phyloP scores from a whole-genome alignment of 495 filamentous ascomycete genomes.

The Penicillium egyptiacum region DNA sequence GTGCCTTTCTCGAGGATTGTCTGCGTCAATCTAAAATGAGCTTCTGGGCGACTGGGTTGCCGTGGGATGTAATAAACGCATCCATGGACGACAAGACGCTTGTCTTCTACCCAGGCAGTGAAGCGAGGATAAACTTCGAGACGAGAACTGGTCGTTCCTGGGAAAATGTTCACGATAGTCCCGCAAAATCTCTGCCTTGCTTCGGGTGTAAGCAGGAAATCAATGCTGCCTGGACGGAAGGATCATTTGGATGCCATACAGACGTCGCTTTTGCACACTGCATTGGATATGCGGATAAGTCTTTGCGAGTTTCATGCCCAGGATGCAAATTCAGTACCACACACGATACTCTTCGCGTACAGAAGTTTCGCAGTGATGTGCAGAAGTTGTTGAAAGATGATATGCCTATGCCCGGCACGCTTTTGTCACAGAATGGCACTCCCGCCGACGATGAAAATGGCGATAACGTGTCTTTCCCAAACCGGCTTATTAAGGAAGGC shows the following conservation, averaged over 20 bases:
- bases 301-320: slow-evolving; percentile 45
- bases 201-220: neutral
- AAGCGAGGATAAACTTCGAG: slow-evolving; percentile 50
- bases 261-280: slow-evolving; percentile 26
- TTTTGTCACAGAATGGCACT: slow-evolving; percentile 44
- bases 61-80: slow-evolving; percentile 62
- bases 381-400: slow-evolving; percentile 38
- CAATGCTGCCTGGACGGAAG: slow-evolving; percentile 54
- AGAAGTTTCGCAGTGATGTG: slow-evolving; percentile 1
- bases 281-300: slow-evolving; percentile 65
- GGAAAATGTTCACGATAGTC: slow-evolving; percentile 56
- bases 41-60: slow-evolving; percentile 67
- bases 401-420: slow-evolving; percentile 65
- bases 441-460: slow-evolving; percentile 13
- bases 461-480: slow-evolving; percentile 49
- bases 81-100: slow-evolving; percentile 40
- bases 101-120: slow-evolving; percentile 55
- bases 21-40: slow-evolving; percentile 57
- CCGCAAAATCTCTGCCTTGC: slow-evolving; percentile 48
- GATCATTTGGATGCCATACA: slow-evolving; percentile 29
- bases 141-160: slow-evolving; percentile 51
- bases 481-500: slow-evolving; percentile 53
- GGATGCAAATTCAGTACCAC: slow-evolving; percentile 54
- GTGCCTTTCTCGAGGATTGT: slow-evolving; percentile 76
- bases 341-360: slow-evolving; percentile 37